phyloP scores from a whole-genome alignment of 176 grass and related monocot species.

The Raddia guianensis region DNA sequence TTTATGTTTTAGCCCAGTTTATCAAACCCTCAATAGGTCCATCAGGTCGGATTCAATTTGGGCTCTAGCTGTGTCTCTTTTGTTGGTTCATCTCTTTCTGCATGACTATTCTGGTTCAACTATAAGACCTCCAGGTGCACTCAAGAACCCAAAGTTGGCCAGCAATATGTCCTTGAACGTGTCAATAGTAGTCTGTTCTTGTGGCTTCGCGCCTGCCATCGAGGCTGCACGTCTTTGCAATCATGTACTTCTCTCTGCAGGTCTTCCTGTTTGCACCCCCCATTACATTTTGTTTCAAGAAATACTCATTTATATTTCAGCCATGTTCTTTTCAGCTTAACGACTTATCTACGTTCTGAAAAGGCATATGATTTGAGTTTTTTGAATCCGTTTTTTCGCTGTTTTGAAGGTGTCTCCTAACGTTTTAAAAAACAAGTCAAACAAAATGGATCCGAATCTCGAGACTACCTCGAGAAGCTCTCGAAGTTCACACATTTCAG shows the following conservation, averaged over 20 bases:
- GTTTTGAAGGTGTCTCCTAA: no score
- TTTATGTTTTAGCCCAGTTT: constrained; percentile 88
- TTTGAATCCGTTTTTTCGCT: no score
- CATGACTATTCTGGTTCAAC: constrained; percentile 96
- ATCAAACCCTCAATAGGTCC: constrained; percentile 89
- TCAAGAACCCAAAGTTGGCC: constrained; percentile 82
- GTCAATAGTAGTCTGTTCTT: constrained; percentile 84
- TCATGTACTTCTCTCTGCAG: constrained; percentile 91
- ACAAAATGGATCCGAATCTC: no score
- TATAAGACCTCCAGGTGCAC: constrained; percentile 83
- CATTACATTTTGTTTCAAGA: constrained; percentile 88
- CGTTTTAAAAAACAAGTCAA: no score
- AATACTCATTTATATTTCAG: constrained; percentile 78
- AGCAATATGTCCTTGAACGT: constrained; percentile 94
- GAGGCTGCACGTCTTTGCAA: constrained; percentile 86
- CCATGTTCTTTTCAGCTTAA: no score
- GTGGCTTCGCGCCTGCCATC: constrained; percentile 83
- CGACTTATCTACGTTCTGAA: no score
- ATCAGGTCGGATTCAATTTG: constrained; percentile 96
- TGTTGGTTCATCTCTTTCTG: constrained; percentile 86
- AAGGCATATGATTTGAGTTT: no score
- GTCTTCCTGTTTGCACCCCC: constrained; percentile 91
- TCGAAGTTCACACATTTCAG: no score
- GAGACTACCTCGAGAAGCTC: no score
- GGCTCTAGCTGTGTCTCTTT: constrained; percentile 77